Conservation (phyloP, 805 yeast genomes). For the Spathaspora passalidarum region DNA sequence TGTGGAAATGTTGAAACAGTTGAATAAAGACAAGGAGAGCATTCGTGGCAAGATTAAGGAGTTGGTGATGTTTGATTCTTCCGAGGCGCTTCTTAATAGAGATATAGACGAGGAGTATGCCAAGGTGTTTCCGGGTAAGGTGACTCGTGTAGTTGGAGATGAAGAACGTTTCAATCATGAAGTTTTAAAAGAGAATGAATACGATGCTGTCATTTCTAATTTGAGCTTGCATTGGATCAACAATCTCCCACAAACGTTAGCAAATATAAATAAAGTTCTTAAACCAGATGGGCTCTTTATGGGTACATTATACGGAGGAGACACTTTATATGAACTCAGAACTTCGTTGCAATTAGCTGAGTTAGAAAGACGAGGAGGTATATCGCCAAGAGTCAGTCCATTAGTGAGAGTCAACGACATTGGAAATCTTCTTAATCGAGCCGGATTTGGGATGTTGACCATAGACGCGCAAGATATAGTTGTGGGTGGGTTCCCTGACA, state of each 20-base stretch:
- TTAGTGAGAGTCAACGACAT: slow-evolving; percentile 75
- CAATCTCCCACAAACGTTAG: slow-evolving; percentile 67
- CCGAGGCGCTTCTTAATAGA: slow-evolving; percentile 48
- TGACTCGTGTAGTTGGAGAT: slow-evolving; percentile 57
- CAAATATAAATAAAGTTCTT: slow-evolving; percentile 53
- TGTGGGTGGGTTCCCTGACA: slow-evolving; percentile 71
- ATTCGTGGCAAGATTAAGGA: slow-evolving; percentile 52
- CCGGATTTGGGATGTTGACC: slow-evolving; percentile 77
- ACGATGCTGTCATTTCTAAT: slow-evolving; percentile 73
- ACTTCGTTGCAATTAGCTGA: slow-evolving; percentile 82
- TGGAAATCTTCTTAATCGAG: slow-evolving; percentile 67
- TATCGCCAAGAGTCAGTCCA: slow-evolving; percentile 80
- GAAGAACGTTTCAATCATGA: slow-evolving; percentile 59
- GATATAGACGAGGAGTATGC: slow-evolving; percentile 45
- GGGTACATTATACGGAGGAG: slow-evolving; percentile 82
- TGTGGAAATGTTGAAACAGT: slow-evolving; percentile 36
- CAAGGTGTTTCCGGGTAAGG: slow-evolving; percentile 36
- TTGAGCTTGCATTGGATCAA: slow-evolving; percentile 82
- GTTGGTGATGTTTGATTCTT: slow-evolving; percentile 67
- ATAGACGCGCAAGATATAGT: slow-evolving; percentile 81
- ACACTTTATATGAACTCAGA: slow-evolving; percentile 77
- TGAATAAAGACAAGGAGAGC: slow-evolving; percentile 49
- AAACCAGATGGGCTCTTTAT: slow-evolving; percentile 80
- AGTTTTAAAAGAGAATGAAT: slow-evolving; percentile 37
- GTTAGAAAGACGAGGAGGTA: slow-evolving; percentile 72